These are phyloP conservation scores for Colletotrichum liriopes DNA, from an alignment of 2,329 filamentous ascomycete species.

Conservation along the genomic window DNA sequence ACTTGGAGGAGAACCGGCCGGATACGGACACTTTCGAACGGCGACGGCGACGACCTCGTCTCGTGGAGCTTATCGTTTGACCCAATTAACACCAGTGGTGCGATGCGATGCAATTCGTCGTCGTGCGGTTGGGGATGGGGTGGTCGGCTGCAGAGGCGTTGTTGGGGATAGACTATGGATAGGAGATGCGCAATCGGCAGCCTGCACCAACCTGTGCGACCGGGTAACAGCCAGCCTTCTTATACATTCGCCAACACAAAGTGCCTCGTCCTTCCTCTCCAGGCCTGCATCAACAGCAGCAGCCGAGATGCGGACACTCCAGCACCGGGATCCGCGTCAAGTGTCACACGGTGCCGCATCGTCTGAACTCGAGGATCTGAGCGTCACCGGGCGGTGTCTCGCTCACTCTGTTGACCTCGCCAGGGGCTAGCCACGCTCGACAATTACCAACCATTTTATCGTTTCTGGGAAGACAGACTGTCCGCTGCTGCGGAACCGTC, in stretches of 20 bases:
- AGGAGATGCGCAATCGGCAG: background rate
- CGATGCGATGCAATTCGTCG: background rate
- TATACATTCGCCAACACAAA: background rate
- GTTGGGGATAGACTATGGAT: background rate
- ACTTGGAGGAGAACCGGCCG: background rate
- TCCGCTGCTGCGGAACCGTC: background rate
- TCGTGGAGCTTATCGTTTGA: background rate
- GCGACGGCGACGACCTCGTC: background rate
- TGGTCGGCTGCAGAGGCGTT: slow-evolving; percentile 5
- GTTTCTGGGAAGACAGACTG: background rate
- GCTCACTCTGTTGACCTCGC: background rate
- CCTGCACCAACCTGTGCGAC: background rate
- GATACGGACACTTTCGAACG: background rate
- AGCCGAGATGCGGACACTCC: background rate
- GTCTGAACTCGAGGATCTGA: slow-evolving; percentile 11
- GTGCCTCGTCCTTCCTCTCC: background rate
- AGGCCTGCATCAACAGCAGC: background rate
- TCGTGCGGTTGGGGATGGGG: background rate
- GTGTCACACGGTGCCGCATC: slow-evolving; percentile 6
- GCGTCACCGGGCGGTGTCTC: slow-evolving; percentile 14
- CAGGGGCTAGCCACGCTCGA: background rate
- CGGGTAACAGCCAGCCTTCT: background rate
- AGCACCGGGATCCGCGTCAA: slow-evolving; percentile 4
- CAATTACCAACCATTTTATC: background rate
- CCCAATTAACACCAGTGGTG: background rate